Percentiles rank a stretch among this genome's conserved stretches.
These are phyloP conservation scores for Wallacemonas sp. DNA, from an alignment of 208 protist genomes.

Conservation along the genomic window DNA sequence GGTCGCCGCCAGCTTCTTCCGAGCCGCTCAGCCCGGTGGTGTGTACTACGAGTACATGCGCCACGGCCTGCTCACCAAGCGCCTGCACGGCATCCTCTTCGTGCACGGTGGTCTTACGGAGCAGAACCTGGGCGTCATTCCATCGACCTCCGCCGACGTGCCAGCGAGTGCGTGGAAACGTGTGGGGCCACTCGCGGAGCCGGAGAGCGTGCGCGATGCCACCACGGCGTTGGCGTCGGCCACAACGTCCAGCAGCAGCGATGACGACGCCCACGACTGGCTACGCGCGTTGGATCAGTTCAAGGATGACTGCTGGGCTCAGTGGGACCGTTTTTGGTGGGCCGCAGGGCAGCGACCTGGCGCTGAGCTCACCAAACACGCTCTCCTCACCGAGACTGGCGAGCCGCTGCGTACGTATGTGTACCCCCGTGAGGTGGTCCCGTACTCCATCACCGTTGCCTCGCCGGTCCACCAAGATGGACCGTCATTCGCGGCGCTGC, in stretches of 20 bases:
- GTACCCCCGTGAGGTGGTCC: slow-evolving; percentile 45
- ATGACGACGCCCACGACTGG: slow-evolving; percentile 50
- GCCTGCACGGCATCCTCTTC: slow-evolving; percentile 77
- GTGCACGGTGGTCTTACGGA: slow-evolving; percentile 78
- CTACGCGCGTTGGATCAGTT: slow-evolving; percentile 55
- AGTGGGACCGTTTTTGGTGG: slow-evolving; percentile 38
- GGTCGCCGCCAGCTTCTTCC: slow-evolving; percentile 75
- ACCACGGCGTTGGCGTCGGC: too few species aligned
- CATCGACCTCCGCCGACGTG: slow-evolving; percentile 15
- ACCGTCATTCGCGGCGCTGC: slow-evolving; percentile 50
- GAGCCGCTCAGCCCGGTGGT: slow-evolving; percentile 49
- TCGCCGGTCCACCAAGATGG: slow-evolving; percentile 47
- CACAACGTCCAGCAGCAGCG: neutral
- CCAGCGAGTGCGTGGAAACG: neutral
- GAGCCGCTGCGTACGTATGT: slow-evolving; percentile 64
- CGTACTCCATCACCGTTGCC: slow-evolving; percentile 66
- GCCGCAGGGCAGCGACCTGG: neutral
- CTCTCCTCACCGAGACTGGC: slow-evolving; percentile 18
- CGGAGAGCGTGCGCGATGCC: too few species aligned
- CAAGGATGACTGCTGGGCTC: slow-evolving; percentile 41
- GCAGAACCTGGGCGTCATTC: slow-evolving; percentile 59
- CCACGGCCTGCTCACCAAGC: slow-evolving; percentile 43
- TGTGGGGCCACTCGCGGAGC: neutral
- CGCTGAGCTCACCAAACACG: neutral
- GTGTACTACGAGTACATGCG: slow-evolving; percentile 81